Percentiles rank a stretch among this genome's conserved stretches.
These are phyloP conservation scores for Arabis alpina DNA, from an alignment of 345 rosid species.

Conservation along the genomic window DNA sequence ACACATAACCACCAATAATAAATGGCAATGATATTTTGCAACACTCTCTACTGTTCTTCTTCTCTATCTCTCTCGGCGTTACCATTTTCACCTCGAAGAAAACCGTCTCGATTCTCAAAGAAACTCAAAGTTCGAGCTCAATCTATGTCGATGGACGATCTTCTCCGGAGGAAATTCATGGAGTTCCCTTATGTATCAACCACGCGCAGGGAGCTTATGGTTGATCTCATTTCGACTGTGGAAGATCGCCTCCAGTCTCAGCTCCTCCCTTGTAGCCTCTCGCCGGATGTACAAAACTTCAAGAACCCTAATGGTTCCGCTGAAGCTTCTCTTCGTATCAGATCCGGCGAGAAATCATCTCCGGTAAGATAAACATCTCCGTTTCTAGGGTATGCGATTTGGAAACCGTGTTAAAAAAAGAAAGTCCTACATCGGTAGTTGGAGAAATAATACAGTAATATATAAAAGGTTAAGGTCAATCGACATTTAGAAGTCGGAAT, in stretches of 20 bases:
- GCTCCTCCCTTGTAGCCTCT: conserved; percentile 67
- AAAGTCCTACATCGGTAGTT: background rate
- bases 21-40: conserved; percentile 53
- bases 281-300: conserved; percentile 63
- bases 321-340: conserved; percentile 63
- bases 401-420: background rate
- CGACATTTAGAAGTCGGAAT: no score
- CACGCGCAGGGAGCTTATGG: conserved; percentile 60
- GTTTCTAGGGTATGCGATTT: background rate
- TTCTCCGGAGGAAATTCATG: conserved; percentile 51
- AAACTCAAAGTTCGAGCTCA: conserved; percentile 33
- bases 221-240: conserved; percentile 63
- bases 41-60: conserved; percentile 36
- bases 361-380: conserved; percentile 43
- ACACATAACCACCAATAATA: conserved; percentile 5
- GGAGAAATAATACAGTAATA: no score
- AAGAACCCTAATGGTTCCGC: conserved; percentile 59
- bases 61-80: conserved; percentile 18
- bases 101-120: conserved; percentile 23
- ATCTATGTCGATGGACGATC: conserved; percentile 46
- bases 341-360: conserved; percentile 64
- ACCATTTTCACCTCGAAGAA: conserved; percentile 19
- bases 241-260: conserved; percentile 63
- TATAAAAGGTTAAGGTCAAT: no score
- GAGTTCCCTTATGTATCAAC: conserved; percentile 69